phyloP scores from a whole-genome alignment of 1,139 yeast genomes.

The Meyerozyma guilliermondii region DNA sequence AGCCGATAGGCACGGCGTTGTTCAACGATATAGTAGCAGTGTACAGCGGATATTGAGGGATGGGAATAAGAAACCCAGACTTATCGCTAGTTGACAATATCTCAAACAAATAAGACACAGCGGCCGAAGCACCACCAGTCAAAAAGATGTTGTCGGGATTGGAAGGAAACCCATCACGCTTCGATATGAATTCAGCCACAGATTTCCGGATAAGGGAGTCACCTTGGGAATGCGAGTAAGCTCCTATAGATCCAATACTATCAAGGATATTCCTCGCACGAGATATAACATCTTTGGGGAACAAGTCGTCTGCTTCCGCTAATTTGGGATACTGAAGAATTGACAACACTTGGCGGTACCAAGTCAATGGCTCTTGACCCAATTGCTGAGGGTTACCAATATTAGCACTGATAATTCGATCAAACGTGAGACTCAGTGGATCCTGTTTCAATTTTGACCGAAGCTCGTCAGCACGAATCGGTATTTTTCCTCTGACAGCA shows the following conservation, averaged over 20 bases:
- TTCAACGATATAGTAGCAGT: conserved; percentile 87
- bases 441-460: conserved; percentile 43
- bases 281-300: conserved; percentile 65
- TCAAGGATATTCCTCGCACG: conserved; percentile 61
- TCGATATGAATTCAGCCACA: conserved; percentile 72
- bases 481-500: conserved; percentile 92
- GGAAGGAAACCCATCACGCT: conserved; percentile 63
- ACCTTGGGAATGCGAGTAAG: conserved; percentile 93
- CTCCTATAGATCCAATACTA: conserved; percentile 81
- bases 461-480: conserved; percentile 88
- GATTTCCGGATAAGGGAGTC: conserved; percentile 63
- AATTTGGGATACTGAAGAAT: conserved; percentile 80
- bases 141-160: conserved; percentile 70
- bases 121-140: conserved; percentile 92
- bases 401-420: conserved; percentile 77
- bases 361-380: conserved; percentile 91
- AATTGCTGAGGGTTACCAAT: conserved; percentile 97
- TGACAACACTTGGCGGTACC: conserved; percentile 86
- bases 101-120: conserved; percentile 72
- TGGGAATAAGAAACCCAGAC: conserved; percentile 88
- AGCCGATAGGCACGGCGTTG: conserved; percentile 78
- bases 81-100: conserved; percentile 61
- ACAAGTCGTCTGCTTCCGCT: conserved; percentile 33
- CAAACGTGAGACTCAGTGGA: conserved; percentile 65
- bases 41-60: conserved; percentile 95